A percentile compares a stretch with the other conserved stretches of the same genome.
phyloP scores from a whole-genome alignment of 2,329 filamentous ascomycete genomes.

The Ophiocordyceps sinensis region DNA sequence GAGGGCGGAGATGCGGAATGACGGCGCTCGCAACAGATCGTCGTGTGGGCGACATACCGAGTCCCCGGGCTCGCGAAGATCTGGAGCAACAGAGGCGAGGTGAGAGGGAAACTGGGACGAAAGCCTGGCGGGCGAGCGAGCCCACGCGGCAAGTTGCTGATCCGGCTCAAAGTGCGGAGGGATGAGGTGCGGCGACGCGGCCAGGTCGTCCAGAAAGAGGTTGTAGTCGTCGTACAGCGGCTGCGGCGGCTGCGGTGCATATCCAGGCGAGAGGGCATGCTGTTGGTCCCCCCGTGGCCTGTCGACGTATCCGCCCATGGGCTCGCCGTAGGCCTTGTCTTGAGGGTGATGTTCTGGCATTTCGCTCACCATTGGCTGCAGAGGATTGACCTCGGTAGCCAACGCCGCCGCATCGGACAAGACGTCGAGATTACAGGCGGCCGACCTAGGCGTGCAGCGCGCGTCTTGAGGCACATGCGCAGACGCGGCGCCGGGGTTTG shows the following conservation, averaged over 20 bases:
- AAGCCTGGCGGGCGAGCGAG: conserved; percentile 29
- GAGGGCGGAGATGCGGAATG: conserved; percentile 35
- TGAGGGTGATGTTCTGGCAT: conserved; percentile 24
- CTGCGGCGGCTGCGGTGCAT: conserved; percentile 13
- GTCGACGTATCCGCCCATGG: conserved; percentile 30
- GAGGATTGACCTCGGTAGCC: conserved; percentile 37
- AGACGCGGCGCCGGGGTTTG: conserved; percentile 18
- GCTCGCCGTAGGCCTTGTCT: conserved; percentile 35
- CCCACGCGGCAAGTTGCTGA: conserved; percentile 36
- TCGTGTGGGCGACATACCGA: conserved; percentile 11
- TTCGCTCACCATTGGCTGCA: conserved; percentile 34
- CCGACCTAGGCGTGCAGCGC: conserved; percentile 28
- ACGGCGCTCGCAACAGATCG: conserved; percentile 17
- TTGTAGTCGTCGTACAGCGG: conserved; percentile 41
- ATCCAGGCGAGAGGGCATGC: conserved; percentile 24
- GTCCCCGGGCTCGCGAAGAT: conserved; percentile 27
- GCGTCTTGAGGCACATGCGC: conserved; percentile 29
- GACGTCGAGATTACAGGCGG: conserved; percentile 42
- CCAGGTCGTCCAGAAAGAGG: conserved; percentile 43
- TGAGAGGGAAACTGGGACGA: conserved; percentile 38
- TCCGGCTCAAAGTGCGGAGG: conserved; percentile 40
- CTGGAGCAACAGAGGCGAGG: conserved; percentile 38
- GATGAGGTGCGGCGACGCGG: conserved; percentile 37
- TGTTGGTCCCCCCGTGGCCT: conserved; percentile 31
- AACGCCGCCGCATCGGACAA: conserved; percentile 46